Percentiles rank a stretch among this genome's conserved stretches.
Conservation (phyloP, 2,329 filamentous ascomycete species). For the Claviceps africana region DNA sequence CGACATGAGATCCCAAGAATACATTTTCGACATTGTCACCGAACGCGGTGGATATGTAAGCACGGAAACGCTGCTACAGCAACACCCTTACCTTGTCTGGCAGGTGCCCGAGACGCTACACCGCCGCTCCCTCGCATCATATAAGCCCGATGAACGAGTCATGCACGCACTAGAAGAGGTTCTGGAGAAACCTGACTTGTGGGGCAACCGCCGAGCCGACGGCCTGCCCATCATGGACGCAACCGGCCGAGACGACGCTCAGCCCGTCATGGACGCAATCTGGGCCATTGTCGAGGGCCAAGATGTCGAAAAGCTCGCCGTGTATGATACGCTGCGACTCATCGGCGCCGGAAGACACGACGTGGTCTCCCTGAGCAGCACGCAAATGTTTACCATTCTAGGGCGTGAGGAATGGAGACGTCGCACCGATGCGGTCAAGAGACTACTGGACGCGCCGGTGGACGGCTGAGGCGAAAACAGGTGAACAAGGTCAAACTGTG, state of each 20-base stretch:
- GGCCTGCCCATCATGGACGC: too few species aligned
- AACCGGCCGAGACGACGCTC: not conserved
- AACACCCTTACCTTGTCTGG: conserved; percentile 26
- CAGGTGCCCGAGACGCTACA: conserved; percentile 19
- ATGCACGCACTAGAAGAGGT: conserved; percentile 13
- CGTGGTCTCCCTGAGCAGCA: conserved; percentile 16
- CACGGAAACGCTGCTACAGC: conserved; percentile 10
- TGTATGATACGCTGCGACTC: conserved; percentile 19
- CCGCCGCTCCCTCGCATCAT: conserved; percentile 12
- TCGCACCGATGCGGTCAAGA: conserved; percentile 13
- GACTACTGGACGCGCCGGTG: not conserved
- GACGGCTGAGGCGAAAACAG: not conserved
- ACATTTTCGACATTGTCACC: conserved; percentile 11
- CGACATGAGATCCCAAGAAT: conserved; percentile 6
- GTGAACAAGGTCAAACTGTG: not conserved
- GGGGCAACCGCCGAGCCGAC: too few species aligned
- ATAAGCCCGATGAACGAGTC: conserved; percentile 9
- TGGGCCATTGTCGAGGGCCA: conserved; percentile 7
- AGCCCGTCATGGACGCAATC: conserved; percentile 10
- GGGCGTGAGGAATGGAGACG: conserved; percentile 22
- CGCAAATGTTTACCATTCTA: conserved; percentile 19
- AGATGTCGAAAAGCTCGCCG: conserved; percentile 7
- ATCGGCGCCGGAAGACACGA: conserved; percentile 17
- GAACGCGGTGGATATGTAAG: conserved; percentile 13
- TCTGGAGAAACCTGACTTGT: conserved; percentile 8